phyloP scores from a whole-genome alignment of 352 stramenopile species.

The Pythium oligandrum region DNA sequence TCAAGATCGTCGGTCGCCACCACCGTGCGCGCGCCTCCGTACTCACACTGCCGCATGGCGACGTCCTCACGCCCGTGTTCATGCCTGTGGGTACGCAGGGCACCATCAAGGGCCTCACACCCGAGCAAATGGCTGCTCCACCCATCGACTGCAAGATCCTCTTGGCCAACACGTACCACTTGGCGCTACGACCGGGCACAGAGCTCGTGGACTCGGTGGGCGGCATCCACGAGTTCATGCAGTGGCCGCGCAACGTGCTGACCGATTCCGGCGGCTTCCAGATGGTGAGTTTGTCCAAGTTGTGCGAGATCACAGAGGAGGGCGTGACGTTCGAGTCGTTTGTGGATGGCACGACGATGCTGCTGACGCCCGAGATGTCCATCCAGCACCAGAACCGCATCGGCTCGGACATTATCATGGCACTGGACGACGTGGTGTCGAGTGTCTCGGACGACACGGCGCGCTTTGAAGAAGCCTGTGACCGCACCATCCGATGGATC shows the following conservation, averaged over 20 bases:
- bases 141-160: conserved; percentile 89
- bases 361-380: conserved; percentile 91
- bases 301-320: conserved; percentile 91
- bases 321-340: conserved; percentile 83
- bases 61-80: conserved; percentile 92
- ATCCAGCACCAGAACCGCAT: conserved; percentile 96
- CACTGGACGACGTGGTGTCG: conserved; percentile 95
- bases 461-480: conserved; percentile 90
- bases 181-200: conserved; percentile 92
- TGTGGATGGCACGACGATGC: conserved; percentile 86
- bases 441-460: conserved; percentile 83
- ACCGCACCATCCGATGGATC: conserved; percentile 93
- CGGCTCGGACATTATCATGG: conserved; percentile 98
- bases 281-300: conserved; percentile 94
- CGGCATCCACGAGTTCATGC: conserved; percentile 96
- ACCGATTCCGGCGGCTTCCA: conserved; percentile 98
- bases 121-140: conserved; percentile 62
- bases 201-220: conserved; percentile 76
- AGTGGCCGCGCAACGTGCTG: conserved; percentile 91
- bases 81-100: conserved; percentile 97
- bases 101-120: conserved; percentile 92
- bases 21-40: conserved; percentile 65
- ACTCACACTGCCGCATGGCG: conserved; percentile 79
- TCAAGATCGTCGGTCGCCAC: conserved; percentile 39
- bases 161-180: conserved; percentile 97